Conservation (phyloP, 805 yeast genomes). For the Starmerella roubikii region DNA sequence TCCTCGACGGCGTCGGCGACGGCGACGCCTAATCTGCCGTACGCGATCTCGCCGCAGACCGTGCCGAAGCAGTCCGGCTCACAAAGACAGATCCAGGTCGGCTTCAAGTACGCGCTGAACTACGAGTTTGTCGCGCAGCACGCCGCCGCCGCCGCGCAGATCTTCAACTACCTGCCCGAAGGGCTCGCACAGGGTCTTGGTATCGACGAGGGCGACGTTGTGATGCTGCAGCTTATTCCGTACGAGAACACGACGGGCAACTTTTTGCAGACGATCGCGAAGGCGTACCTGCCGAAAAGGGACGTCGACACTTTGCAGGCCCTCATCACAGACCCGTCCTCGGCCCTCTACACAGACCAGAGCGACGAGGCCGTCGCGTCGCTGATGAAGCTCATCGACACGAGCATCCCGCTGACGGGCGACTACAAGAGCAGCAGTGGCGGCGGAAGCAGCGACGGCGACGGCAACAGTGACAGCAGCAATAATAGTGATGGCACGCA, state of each 20-base stretch:
- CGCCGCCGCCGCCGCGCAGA: constrained; percentile 68
- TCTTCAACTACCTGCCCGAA: constrained; percentile 70
- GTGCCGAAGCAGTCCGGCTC: constrained; percentile 18
- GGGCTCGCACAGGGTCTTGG: constrained; percentile 53
- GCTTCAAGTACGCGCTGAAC: constrained; percentile 65
- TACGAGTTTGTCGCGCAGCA: constrained; percentile 70
- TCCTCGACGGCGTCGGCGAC: constrained; percentile 1
- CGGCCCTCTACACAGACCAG: constrained; percentile 44
- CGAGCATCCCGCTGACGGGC: constrained; percentile 36
- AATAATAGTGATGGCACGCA: constrained; percentile 19
- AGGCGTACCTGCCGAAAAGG: constrained; percentile 59
- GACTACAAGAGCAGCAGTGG: constrained; percentile 12
- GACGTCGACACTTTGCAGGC: constrained; percentile 38
- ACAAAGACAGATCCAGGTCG: constrained; percentile 51
- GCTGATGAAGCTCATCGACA: constrained; percentile 60
- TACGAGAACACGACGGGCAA: constrained; percentile 38
- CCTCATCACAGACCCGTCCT: constrained; percentile 37
- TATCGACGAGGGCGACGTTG: constrained; percentile 30
- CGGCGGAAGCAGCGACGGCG: constrained; percentile 2
- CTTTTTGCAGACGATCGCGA: constrained; percentile 79
- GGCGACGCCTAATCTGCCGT: constrained; percentile 33
- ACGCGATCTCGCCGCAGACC: constrained; percentile 58
- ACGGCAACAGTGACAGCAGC: constrained; percentile 6
- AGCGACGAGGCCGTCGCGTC: constrained; percentile 40
- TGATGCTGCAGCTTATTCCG: constrained; percentile 63